Evolutionary conservation across 768 basidiomycete species (phyloP).

Genomic region (Tylopilus sp.): DNA sequence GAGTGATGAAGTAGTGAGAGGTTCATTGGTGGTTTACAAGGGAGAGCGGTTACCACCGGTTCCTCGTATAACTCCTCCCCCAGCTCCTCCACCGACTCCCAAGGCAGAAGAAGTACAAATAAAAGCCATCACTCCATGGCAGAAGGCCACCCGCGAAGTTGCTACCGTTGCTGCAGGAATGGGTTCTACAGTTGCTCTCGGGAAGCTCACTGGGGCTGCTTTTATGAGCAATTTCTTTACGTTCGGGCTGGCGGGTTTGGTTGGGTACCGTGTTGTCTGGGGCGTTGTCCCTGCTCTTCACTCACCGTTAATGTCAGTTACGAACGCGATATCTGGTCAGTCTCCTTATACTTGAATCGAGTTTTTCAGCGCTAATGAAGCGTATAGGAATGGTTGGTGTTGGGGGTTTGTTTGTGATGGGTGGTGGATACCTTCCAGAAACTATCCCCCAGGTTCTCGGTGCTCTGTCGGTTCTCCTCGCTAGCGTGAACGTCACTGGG

Average conservation of each 20-base stretch:
- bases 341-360: slow-evolving; percentile 9
- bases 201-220: slow-evolving; percentile 73
- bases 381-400: slow-evolving; percentile 68
- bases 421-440: slow-evolving; percentile 78
- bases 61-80: slow-evolving; percentile 66
- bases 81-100: slow-evolving; percentile 50
- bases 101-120: slow-evolving; percentile 43
- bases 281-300: slow-evolving; percentile 85
- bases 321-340: slow-evolving; percentile 82
- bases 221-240: slow-evolving; percentile 92
- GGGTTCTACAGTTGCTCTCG: slow-evolving; percentile 67
- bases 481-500: slow-evolving; percentile 84
- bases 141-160: slow-evolving; percentile 75
- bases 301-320: slow-evolving; percentile 89
- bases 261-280: slow-evolving; percentile 89
- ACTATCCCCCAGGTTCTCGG: slow-evolving; percentile 79
- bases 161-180: slow-evolving; percentile 72
- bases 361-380: not conserved
- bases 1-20: slow-evolving; percentile 81
- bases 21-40: slow-evolving; percentile 70
- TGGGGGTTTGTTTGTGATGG: slow-evolving; percentile 89
- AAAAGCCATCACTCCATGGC: slow-evolving; percentile 78
- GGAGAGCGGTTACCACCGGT: slow-evolving; percentile 63
- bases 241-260: slow-evolving; percentile 80
- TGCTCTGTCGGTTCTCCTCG: slow-evolving; percentile 80